Base-by-base conservation (phyloP, 805 yeast species). In the Blastobotrys peoriensis region DNA sequence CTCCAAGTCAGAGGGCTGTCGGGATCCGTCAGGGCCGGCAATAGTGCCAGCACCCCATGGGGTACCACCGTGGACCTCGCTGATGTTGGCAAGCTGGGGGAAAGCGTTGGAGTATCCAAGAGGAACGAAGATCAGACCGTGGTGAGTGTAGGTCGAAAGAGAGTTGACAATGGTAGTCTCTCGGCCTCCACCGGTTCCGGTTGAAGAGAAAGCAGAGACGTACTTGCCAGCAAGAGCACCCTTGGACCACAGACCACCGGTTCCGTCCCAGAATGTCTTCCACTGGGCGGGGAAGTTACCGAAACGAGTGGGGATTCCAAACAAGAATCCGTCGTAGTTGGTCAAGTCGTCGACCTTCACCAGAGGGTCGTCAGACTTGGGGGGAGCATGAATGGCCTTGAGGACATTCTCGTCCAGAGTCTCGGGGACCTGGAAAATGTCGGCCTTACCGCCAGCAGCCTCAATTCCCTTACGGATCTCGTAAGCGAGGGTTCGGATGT, bases 41-140 rank as follows among this genome's bases (percentile, higher is more conserved):
- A 74, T 70, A 33, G 85, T 68, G 54, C 95, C 95, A 27, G 95
- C 83, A 62, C 95, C 95, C 87, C 88, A 86, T 38, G 95, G 77
- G 18, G 88, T 76, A 45, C 84, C 85, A 52, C 95, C 95, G 61
- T 83, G 94, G 40, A 78, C 72, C 67, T 83, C 87, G 2, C 72
- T 75, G 36, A 81, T 57, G 64, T 71, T 71, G 36, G 83, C 65
- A 51, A 81, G 57, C 53, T 73, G 72, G 8, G 74, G 72, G 64
- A 80, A 81, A 3, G 74, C 68, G 49, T 69, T 62, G 50, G 71
- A 74, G 68, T 79, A 86, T 49, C 95, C 95, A 54, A 85, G 70
- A 49, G 95, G 94, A 39, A 86, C 76, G 62, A 64, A 85, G 46
- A 80, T 73, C 65, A 85, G 70, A 56, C 95, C 95, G 55, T 85